These are phyloP conservation scores for Schwanniomyces sp. DNA, from an alignment of 805 yeast genomes.

Conservation along the genomic window DNA sequence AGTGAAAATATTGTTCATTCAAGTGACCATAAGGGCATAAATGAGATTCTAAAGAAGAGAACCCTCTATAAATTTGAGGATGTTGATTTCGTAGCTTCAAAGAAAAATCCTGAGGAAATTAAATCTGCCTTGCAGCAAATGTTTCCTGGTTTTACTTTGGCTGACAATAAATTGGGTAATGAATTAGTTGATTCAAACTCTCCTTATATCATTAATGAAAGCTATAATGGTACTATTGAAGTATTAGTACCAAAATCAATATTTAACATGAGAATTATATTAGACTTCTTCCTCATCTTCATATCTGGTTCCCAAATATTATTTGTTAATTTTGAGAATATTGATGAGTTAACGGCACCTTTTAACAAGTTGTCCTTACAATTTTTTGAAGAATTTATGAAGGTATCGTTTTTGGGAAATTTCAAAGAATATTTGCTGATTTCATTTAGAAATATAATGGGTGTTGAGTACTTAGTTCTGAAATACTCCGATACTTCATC, in stretches of 20 bases:
- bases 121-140: slow-evolving; percentile 50
- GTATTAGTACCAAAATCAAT: slow-evolving; percentile 68
- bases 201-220: slow-evolving; percentile 61
- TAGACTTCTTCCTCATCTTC: slow-evolving; percentile 72
- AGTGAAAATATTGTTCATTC: slow-evolving; percentile 2
- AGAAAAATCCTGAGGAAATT: slow-evolving; percentile 28
- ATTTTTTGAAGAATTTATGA: slow-evolving; percentile 68
- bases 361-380: slow-evolving; percentile 21
- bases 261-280: slow-evolving; percentile 74
- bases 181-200: slow-evolving; percentile 16
- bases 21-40: slow-evolving; percentile 19
- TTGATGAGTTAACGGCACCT: slow-evolving; percentile 1
- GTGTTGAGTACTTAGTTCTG: slow-evolving; percentile 9
- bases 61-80: slow-evolving; percentile 33
- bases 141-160: slow-evolving; percentile 64
- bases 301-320: slow-evolving; percentile 53
- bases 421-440: slow-evolving; percentile 55
- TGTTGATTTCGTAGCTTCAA: slow-evolving; percentile 20
- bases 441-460: slow-evolving; percentile 48
- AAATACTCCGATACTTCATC: slow-evolving; percentile 1
- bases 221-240: slow-evolving; percentile 55
- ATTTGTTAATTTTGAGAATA: slow-evolving; percentile 16
- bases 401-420: slow-evolving; percentile 59
- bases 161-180: slow-evolving; percentile 17
- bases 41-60: slow-evolving; percentile 21